Evolutionary conservation across 306 rosid species (phyloP).

Genomic region (Gillenia trifoliata): DNA sequence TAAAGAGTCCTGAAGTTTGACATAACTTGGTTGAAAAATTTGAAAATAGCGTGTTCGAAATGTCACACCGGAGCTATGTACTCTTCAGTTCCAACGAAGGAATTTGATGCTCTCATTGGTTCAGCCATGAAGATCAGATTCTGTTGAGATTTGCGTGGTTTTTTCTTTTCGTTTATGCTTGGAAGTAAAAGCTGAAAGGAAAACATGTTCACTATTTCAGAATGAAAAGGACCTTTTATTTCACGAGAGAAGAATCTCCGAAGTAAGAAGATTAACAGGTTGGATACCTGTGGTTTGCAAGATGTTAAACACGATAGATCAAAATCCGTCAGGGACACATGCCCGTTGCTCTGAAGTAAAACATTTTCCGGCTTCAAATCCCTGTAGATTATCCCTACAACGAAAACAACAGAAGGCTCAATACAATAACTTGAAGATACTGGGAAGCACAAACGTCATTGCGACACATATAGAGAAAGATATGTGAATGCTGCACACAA

Average conservation of each 20-base stretch:
- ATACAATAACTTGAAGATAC: neutral
- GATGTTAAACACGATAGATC: slow-evolving; percentile 90
- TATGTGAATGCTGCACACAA: neutral
- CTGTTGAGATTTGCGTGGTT: slow-evolving; percentile 47
- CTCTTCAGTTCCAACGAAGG: slow-evolving; percentile 98
- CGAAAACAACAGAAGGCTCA: slow-evolving; percentile 1
- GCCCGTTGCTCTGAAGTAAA: slow-evolving; percentile 74
- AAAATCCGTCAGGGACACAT: slow-evolving; percentile 78
- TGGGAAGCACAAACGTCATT: neutral
- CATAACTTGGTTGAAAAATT: neutral
- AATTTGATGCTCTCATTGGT: slow-evolving; percentile 97
- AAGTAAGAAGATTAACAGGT: neutral
- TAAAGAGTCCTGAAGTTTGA: neutral
- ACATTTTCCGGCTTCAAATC: slow-evolving; percentile 98
- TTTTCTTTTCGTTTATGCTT: slow-evolving; percentile 48
- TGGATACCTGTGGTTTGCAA: slow-evolving; percentile 82
- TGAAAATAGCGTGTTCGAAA: slow-evolving; percentile 3
- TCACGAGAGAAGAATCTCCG: no score
- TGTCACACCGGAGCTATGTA: slow-evolving; percentile 95
- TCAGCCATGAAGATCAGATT: slow-evolving; percentile 86
- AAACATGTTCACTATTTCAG: neutral
- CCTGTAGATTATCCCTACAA: slow-evolving; percentile 84
- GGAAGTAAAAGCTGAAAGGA: slow-evolving; percentile 73
- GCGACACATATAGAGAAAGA: no score
- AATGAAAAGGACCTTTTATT: no score